Evolutionary conservation across 345 rosid genomes (phyloP), one percentile per base, ranked within the genome.

Genomic region (Turritis glabra): DNA sequence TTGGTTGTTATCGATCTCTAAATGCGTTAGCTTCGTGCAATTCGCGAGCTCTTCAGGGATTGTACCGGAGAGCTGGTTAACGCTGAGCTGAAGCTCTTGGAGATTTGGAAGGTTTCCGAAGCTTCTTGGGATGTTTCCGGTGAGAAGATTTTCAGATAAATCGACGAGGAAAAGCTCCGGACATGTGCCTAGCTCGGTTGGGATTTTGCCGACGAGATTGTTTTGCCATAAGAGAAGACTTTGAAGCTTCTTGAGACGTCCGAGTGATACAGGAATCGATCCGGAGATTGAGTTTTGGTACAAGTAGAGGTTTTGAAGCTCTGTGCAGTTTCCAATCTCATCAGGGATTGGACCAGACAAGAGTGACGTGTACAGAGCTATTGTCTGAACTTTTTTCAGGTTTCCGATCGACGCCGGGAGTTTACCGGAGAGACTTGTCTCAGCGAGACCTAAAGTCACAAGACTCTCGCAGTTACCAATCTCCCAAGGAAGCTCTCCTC

Each of bases 241-340:
- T 73, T 85, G 90, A 74, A 95, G 92, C 91, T 92, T 90, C 23
- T 54, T 70, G 53, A 95, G 97, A 74, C 84, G 65, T 27, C 97
- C 99, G 33, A 90, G 51, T 67, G 73, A 73, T 55, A 59, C 69
- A 3, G 97, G 99, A 58, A 92, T 82, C 7, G 91, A 81, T 35
- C 98, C 96, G 0, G 98, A 89, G 52, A 95, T 81, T 7, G 94
- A 90, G 80, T 88, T 95, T 90, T 95, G 94, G 76, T 89, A 90
- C 74, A 95, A 71, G 83, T 85, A 92, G 66, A 95, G 82, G 59
- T 92, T 90, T 85, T 82, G 90, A 74, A 92, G 83, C 76, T 90
- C 92, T n/a, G 81, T 82, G 77, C 99, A 95, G 83, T 90, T 78
- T 29, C 89, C 96, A 51, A 92, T 88, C 70, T 88, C 96, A 41